A percentile compares a stretch with the other conserved stretches of the same genome.
Conservation (phyloP, 306 rosid species). For the Pueraria montana region DNA sequence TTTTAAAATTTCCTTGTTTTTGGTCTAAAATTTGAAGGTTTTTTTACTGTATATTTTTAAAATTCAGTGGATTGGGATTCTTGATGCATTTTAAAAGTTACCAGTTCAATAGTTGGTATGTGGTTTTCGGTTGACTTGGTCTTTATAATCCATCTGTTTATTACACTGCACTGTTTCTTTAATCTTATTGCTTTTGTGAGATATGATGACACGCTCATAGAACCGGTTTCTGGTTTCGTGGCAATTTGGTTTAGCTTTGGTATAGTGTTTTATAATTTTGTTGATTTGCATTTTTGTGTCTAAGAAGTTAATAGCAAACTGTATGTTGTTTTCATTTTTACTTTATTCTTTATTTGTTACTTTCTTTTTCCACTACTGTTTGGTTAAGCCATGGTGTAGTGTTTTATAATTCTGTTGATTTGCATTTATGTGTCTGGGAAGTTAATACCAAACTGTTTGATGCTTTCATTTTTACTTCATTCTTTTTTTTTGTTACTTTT, state of each 20-base stretch:
- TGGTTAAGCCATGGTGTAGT: background rate
- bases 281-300: conserved; percentile 27
- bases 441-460: background rate
- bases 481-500: conserved; percentile 1
- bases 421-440: conserved; percentile 29
- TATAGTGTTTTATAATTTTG: conserved; percentile 30
- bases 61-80: conserved; percentile 31
- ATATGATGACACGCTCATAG: background rate
- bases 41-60: conserved; percentile 18
- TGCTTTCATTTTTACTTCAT: background rate
- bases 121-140: conserved; percentile 33
- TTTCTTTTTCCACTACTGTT: background rate
- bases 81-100: background rate
- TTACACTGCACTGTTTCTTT: conserved; percentile 13
- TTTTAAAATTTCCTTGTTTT: background rate
- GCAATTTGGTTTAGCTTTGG: background rate
- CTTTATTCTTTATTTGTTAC: conserved; percentile 11
- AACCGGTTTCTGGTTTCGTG: conserved; percentile 33
- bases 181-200: background rate
- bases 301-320: background rate
- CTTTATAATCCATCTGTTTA: background rate
- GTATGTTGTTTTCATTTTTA: background rate
- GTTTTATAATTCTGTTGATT: conserved; percentile 28
- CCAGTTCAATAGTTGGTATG: background rate
- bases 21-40: background rate